Conservation (phyloP, 495 filamentous ascomycete species). For the Penicillium coffeae region DNA sequence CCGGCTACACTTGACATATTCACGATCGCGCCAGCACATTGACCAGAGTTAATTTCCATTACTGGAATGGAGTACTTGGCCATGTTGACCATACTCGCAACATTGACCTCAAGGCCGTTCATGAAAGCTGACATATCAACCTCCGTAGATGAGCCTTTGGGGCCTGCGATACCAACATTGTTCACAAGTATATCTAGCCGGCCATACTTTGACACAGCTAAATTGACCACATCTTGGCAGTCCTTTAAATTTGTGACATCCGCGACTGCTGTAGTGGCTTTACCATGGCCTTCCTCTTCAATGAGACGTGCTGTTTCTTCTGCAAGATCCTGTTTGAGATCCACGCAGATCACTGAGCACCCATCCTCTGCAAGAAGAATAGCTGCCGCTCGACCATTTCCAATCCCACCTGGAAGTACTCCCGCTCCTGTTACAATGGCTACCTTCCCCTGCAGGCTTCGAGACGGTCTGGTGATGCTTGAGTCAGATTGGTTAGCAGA, state of each 20-base stretch:
- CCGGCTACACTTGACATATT: constrained; percentile 58
- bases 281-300: constrained; percentile 20
- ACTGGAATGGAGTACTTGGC: constrained; percentile 49
- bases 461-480: too few relatives aligned
- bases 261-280: constrained; percentile 36
- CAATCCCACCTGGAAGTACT: constrained; percentile 48
- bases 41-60: constrained; percentile 46
- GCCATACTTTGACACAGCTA: constrained; percentile 38
- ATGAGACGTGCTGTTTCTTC: constrained; percentile 48
- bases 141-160: constrained; percentile 49
- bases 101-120: constrained; percentile 52
- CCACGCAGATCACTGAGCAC: constrained; percentile 50
- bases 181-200: constrained; percentile 56
- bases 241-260: constrained; percentile 49
- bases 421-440: constrained; percentile 61
- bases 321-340: constrained; percentile 45
- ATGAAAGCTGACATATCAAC: constrained; percentile 53
- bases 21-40: constrained; percentile 44
- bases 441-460: constrained; percentile 40
- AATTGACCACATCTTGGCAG: constrained; percentile 38
- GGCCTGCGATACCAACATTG: constrained; percentile 54
- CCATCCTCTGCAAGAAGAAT: constrained; percentile 55
- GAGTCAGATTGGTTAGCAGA: too few relatives aligned
- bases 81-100: constrained; percentile 58
- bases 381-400: constrained; percentile 56